phyloP scores from a whole-genome alignment of 768 basidiomycete genomes.

The Saitozyma podzolica region DNA sequence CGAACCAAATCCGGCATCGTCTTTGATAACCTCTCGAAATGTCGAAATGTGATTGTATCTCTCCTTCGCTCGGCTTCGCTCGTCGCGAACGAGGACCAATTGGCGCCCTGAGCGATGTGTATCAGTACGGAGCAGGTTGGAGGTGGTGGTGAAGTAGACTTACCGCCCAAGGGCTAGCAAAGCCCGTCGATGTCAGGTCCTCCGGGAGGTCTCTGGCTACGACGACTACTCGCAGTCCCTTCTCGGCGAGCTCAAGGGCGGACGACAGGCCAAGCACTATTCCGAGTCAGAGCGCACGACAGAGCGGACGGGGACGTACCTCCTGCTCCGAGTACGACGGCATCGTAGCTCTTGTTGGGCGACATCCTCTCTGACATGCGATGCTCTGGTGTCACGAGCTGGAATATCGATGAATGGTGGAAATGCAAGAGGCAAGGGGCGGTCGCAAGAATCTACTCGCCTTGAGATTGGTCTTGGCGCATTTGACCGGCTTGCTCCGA shows the following conservation, averaged over 20 bases:
- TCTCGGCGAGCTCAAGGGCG: conserved; percentile 39
- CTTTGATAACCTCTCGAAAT: conserved; percentile 30
- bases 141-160: conserved; percentile 7
- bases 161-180: conserved; percentile 54
- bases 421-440: too few species aligned
- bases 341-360: conserved; percentile 20
- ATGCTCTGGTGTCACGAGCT: too few species aligned
- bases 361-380: background rate
- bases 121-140: too few species aligned
- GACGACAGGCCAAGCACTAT: conserved; percentile 52
- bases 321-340: conserved; percentile 48
- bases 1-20: conserved; percentile 35
- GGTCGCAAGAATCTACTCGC: too few species aligned
- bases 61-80: conserved; percentile 16
- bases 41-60: conserved; percentile 33
- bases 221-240: conserved; percentile 42
- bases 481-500: too few species aligned
- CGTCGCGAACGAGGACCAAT: conserved; percentile 45
- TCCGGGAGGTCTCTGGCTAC: conserved; percentile 51
- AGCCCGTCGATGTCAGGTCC: conserved; percentile 38
- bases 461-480: too few species aligned
- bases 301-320: conserved; percentile 26
- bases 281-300: background rate
- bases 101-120: conserved; percentile 34
- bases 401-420: too few species aligned